Percentiles rank a stretch among this genome's conserved stretches.
These are phyloP conservation scores for Zygosaccharomyces bailii DNA, from an alignment of 805 yeast species.

Conservation along the genomic window DNA sequence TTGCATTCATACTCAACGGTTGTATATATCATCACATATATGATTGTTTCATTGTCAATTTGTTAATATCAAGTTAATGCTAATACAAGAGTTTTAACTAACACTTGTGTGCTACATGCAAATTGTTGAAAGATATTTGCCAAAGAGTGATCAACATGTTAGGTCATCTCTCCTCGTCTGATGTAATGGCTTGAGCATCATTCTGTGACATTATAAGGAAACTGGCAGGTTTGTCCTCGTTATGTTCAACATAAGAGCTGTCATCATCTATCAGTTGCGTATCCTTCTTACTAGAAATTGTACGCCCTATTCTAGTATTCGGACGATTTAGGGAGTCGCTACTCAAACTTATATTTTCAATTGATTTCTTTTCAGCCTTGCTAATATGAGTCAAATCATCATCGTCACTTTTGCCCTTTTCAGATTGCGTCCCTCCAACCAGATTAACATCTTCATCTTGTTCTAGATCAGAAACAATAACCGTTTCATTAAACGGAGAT, in stretches of 20 bases:
- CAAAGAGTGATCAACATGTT: no score
- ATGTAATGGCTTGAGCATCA: conserved; percentile 6
- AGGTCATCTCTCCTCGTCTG: conserved; percentile 4
- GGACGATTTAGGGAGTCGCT: conserved; percentile 4
- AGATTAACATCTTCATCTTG: conserved; percentile 25
- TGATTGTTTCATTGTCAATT: conserved; percentile 4
- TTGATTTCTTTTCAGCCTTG: conserved; percentile 10
- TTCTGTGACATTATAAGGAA: not conserved
- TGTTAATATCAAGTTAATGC: conserved; percentile 2
- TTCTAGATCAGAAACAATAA: conserved; percentile 22
- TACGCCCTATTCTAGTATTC: not conserved
- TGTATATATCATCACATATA: conserved; percentile 7
- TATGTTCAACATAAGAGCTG: not conserved
- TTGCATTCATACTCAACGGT: conserved; percentile 3
- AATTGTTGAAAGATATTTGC: no score
- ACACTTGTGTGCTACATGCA: not conserved
- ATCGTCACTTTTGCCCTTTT: not conserved
- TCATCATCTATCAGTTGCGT: not conserved
- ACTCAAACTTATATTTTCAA: conserved; percentile 8
- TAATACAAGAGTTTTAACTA: not conserved
- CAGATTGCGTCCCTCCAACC: conserved; percentile 11
- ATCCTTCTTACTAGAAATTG: not conserved
- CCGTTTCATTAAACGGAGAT: conserved; percentile 2
- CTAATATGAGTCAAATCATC: conserved; percentile 5
- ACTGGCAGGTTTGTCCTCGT: not conserved